phyloP scores from a whole-genome alignment of 192 early-diverging fungal species.

The Geranomyces michiganensis region DNA sequence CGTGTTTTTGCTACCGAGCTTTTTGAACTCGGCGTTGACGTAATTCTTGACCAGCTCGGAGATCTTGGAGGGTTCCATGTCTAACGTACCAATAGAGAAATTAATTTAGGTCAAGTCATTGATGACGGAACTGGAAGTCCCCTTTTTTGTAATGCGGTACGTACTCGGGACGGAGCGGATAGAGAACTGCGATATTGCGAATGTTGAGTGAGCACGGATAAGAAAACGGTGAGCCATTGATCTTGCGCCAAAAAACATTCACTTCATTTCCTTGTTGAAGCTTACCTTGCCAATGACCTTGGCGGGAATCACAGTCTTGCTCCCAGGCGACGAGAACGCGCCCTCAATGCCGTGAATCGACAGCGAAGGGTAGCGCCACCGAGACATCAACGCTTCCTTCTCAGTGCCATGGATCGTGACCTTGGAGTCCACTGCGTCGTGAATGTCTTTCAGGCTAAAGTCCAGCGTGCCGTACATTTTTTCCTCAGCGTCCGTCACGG shows the following conservation, averaged over 20 bases:
- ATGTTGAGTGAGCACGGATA: no score
- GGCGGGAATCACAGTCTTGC: conserved; percentile 97
- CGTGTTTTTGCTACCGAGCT: conserved; percentile 87
- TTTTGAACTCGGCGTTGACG: conserved; percentile 82
- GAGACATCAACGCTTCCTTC: conserved; percentile 81
- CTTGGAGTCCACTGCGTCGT: conserved; percentile 73
- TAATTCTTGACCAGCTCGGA: conserved; percentile 73
- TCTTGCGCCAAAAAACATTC: no score
- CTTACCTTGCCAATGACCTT: conserved; percentile 77
- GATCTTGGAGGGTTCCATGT: conserved; percentile 75
- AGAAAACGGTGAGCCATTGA: no score
- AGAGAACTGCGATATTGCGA: no score
- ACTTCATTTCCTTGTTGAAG: no score
- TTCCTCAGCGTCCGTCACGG: conserved; percentile 83
- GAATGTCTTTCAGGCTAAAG: conserved; percentile 80
- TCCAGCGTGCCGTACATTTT: conserved; percentile 79
- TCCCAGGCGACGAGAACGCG: conserved; percentile 89
- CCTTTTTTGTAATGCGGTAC: conserved; percentile 75
- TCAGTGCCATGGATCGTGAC: conserved; percentile 77
- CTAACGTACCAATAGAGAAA: no score
- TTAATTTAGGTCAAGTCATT: no score
- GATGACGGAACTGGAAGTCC: conserved; percentile 44
- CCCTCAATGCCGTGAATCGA: conserved; percentile 98
- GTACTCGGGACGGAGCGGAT: conserved; percentile 92
- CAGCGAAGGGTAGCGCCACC: conserved; percentile 94